phyloP scores from a whole-genome alignment of 2,329 filamentous ascomycete genomes.

The Drechslerella stenobrocha region DNA sequence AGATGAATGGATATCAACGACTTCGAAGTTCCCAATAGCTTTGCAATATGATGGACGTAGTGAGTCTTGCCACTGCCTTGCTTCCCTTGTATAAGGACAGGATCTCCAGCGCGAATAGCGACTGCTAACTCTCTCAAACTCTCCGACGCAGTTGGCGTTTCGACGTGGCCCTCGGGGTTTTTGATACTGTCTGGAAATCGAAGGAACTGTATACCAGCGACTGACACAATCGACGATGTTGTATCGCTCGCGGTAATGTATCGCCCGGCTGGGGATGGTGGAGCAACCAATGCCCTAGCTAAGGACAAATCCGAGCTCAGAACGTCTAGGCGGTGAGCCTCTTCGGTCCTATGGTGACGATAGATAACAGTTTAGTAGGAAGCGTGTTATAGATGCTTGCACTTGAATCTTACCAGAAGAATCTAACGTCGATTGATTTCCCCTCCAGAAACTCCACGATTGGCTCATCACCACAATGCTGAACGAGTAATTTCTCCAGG shows the following conservation, averaged over 20 bases:
- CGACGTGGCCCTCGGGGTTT: conserved; percentile 63
- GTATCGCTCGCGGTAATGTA: conserved; percentile 27
- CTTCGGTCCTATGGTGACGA: conserved; percentile 18
- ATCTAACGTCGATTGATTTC: conserved; percentile 17
- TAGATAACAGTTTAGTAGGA: background rate
- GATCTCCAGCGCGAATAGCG: conserved; percentile 68
- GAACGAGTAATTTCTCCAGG: conserved; percentile 22
- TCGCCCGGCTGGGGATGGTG: conserved; percentile 5
- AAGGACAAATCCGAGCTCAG: conserved; percentile 13
- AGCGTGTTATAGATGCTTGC: background rate
- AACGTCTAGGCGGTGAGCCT: conserved; percentile 28
- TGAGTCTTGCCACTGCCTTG: conserved; percentile 90
- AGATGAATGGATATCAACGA: conserved; percentile 91
- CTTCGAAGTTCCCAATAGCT: conserved; percentile 74
- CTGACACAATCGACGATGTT: conserved; percentile 15
- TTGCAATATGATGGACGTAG: conserved; percentile 78
- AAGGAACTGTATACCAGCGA: conserved; percentile 31
- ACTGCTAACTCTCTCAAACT: conserved; percentile 73
- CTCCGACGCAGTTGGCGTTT: conserved; percentile 70
- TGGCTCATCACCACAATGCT: conserved; percentile 33
- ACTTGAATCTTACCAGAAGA: conserved; percentile 23
- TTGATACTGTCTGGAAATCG: conserved; percentile 63
- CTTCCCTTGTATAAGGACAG: conserved; percentile 78
- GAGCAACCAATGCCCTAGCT: background rate
- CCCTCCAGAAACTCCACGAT: conserved; percentile 21